Base-by-base conservation (phyloP, 2,329 filamentous ascomycete species). In the Aspergillus piperis region DNA sequence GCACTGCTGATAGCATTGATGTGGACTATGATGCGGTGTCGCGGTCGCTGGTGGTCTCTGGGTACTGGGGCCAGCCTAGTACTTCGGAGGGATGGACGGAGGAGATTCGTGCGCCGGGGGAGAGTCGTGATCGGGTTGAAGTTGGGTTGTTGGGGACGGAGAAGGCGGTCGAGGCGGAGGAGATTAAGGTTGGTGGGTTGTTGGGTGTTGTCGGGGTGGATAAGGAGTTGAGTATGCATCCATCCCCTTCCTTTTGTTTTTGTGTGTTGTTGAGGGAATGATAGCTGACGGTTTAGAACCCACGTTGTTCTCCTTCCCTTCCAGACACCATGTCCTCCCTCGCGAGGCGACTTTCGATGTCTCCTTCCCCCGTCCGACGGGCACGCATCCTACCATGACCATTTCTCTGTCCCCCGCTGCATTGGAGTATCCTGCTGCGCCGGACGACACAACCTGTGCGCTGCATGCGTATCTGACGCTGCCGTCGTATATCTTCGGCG, bases 381-480 rank as follows among this genome's bases (percentile, higher is more conserved):
- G 94, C 8, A 83, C 97, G 8, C 94, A 97, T 76, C 94, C 94
- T 2, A 90, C 87, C 0, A 81, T 97, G 61, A 84, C 88, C 67
- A 82, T 96, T 55, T 82, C 78, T 2, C 78, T 97, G 38, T 82
- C 83, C 49, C 79, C 81, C 3, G 66, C 74, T 15, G 78, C 77
- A 23, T 72, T 80, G 21, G 77, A 84, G 15, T 84, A 83, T 0
- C 77, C 81, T 68, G 73, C 83, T 54, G 73, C 73, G 30, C 74
- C 77, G 0, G 59, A 67, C 2, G 82, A 84, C 47, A 78, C 81
- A n/a, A 78, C 80, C 30, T 97, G 94, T 75, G 83, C 84, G 15
- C 81, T 93, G 1, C 88, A 96, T 76, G 85, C 90, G 10, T 91
- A 96, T 75, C 78, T 96, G 25, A 96, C 91, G 0, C 84, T 97